These are phyloP conservation scores for Sporothrix humicola DNA, from an alignment of 2,329 filamentous ascomycete species.

Conservation along the genomic window DNA sequence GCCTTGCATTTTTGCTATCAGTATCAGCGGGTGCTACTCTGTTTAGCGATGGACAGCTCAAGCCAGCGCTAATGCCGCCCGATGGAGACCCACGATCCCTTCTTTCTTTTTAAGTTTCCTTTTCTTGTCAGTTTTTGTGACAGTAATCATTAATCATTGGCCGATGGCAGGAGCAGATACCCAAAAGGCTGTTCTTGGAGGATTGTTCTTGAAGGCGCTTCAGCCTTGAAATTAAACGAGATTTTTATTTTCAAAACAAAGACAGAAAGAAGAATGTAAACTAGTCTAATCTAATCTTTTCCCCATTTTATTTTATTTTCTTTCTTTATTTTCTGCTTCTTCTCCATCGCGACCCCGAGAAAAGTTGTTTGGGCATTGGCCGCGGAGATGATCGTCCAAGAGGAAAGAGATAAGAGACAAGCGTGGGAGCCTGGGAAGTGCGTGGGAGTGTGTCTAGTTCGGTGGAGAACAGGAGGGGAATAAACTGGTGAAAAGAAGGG, in stretches of 20 bases:
- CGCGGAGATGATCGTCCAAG: conserved; percentile 1
- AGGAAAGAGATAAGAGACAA: neutral
- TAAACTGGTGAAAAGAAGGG: neutral
- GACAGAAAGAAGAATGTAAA: too few species aligned
- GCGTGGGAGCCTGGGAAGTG: conserved; percentile 2
- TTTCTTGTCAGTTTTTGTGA: neutral
- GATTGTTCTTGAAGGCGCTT: too few species aligned
- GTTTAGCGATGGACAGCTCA: neutral
- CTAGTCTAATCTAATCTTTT: too few species aligned
- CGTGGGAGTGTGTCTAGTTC: neutral
- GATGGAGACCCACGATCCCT: neutral
- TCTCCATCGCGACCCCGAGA: neutral
- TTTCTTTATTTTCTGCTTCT: too few species aligned
- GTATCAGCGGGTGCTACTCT: neutral
- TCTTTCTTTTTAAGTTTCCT: neutral
- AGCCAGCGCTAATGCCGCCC: conserved; percentile 8
- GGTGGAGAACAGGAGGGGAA: conserved; percentile 6
- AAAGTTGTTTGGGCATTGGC: conserved; percentile 10
- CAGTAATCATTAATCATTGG: neutral
- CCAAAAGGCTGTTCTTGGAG: neutral
- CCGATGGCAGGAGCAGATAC: neutral
- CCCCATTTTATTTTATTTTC: too few species aligned
- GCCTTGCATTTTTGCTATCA: neutral
- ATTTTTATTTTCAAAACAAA: too few species aligned
- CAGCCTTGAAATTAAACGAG: too few species aligned